Conservation (phyloP, 2,329 filamentous ascomycete genomes). For the Sodiomyces alkalinus region DNA sequence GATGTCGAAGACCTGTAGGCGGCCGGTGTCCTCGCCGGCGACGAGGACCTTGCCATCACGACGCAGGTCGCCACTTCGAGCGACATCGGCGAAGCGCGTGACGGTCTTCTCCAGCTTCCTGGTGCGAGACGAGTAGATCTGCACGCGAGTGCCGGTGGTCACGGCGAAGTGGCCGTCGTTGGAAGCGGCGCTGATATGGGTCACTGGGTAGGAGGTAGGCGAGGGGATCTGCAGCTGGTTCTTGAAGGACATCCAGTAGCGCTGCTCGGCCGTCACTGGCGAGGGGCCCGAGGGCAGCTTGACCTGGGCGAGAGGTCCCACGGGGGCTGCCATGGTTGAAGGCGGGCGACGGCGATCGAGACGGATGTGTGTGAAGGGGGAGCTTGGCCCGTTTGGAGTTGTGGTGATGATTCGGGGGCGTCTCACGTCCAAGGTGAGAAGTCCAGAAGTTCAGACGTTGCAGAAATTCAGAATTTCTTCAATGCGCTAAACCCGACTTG, state of each 20-base stretch:
- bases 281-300: slow-evolving; percentile 74
- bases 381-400: too few species aligned
- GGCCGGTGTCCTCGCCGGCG: slow-evolving; percentile 80
- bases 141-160: slow-evolving; percentile 84
- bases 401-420: too few species aligned
- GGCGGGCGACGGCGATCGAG: slow-evolving; percentile 1
- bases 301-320: slow-evolving; percentile 63
- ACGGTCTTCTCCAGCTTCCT: slow-evolving; percentile 89
- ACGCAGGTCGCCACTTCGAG: slow-evolving; percentile 77
- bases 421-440: too few species aligned
- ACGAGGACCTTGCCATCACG: slow-evolving; percentile 79
- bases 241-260: slow-evolving; percentile 93
- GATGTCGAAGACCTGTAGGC: slow-evolving; percentile 91
- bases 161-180: slow-evolving; percentile 70
- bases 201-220: slow-evolving; percentile 78
- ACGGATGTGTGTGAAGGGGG: not conserved
- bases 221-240: slow-evolving; percentile 82
- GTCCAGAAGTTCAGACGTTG: not conserved
- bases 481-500: too few species aligned
- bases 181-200: slow-evolving; percentile 60
- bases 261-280: slow-evolving; percentile 77
- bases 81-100: slow-evolving; percentile 82
- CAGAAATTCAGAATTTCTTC: slow-evolving; percentile 1
- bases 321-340: slow-evolving; percentile 67
- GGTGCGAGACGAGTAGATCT: slow-evolving; percentile 85